These are phyloP conservation scores for Leptomonas seymouri DNA, from an alignment of 208 protist species.

Conservation along the genomic window DNA sequence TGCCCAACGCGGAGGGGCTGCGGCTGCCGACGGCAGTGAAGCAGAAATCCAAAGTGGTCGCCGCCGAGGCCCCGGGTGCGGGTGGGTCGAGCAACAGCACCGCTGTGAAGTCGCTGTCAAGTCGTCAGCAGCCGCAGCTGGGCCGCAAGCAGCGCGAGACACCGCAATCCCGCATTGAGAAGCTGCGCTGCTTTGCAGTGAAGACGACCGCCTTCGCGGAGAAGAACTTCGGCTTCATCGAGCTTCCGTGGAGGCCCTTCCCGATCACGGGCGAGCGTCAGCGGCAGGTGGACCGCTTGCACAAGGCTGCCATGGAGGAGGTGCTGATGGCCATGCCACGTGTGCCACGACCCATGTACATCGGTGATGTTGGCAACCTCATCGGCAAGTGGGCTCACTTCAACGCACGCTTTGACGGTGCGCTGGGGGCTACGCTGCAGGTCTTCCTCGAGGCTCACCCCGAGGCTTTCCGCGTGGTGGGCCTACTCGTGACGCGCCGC, in stretches of 20 bases:
- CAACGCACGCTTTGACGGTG: slow-evolving; percentile 81
- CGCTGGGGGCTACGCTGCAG: slow-evolving; percentile 69
- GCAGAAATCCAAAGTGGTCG: slow-evolving; percentile 13
- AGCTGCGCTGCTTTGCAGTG: slow-evolving; percentile 53
- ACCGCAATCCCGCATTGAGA: slow-evolving; percentile 21
- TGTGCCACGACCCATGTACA: slow-evolving; percentile 75
- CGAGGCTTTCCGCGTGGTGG: slow-evolving; percentile 67
- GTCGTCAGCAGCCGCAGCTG: slow-evolving; percentile 25
- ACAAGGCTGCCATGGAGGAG: slow-evolving; percentile 67
- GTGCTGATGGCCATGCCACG: slow-evolving; percentile 89
- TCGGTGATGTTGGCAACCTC: slow-evolving; percentile 86
- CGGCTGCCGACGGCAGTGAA: slow-evolving; percentile 24
- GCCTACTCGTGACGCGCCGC: slow-evolving; percentile 71
- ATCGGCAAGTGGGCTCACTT: slow-evolving; percentile 88
- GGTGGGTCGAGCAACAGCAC: neutral
- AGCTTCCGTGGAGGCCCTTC: slow-evolving; percentile 55
- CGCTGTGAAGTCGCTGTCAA: slow-evolving; percentile 22
- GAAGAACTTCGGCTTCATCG: slow-evolving; percentile 24
- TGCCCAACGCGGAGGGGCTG: slow-evolving; percentile 31
- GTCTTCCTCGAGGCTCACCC: slow-evolving; percentile 75
- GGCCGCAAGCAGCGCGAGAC: slow-evolving; percentile 10
- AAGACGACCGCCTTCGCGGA: slow-evolving; percentile 27
- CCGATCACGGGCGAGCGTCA: slow-evolving; percentile 58
- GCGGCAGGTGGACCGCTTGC: slow-evolving; percentile 47
- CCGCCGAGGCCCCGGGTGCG: neutral